These are phyloP conservation scores for Chaetomium tenue DNA, from an alignment of 495 filamentous ascomycete genomes.

Conservation along the genomic window DNA sequence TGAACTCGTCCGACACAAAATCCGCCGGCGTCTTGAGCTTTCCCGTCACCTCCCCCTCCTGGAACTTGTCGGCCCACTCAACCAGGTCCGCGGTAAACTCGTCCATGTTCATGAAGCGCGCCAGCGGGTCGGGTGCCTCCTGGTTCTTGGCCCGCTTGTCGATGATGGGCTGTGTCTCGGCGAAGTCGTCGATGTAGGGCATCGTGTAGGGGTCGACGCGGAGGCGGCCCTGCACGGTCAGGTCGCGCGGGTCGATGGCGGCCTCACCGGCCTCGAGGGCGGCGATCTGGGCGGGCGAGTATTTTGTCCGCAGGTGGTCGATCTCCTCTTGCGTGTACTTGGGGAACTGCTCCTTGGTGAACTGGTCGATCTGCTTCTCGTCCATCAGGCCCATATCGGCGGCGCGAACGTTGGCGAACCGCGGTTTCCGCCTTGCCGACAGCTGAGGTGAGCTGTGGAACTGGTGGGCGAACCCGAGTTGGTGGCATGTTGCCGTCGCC, in stretches of 20 bases:
- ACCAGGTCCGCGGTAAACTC: slow-evolving; percentile 56
- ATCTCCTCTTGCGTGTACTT: slow-evolving; percentile 70
- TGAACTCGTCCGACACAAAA: slow-evolving; percentile 40
- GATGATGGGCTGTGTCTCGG: slow-evolving; percentile 68
- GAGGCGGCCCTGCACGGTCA: slow-evolving; percentile 66
- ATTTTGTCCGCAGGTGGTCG: slow-evolving; percentile 58
- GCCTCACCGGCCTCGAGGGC: slow-evolving; percentile 84
- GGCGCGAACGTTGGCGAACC: slow-evolving; percentile 47
- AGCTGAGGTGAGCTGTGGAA: slow-evolving; percentile 50
- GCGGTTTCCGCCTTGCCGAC: slow-evolving; percentile 38
- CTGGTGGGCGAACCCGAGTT: slow-evolving; percentile 21
- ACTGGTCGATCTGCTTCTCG: slow-evolving; percentile 42
- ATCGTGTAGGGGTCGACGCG: slow-evolving; percentile 69
- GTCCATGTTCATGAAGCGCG: slow-evolving; percentile 63
- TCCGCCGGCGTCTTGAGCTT: slow-evolving; percentile 40
- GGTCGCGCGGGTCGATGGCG: slow-evolving; percentile 73
- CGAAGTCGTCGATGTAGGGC: slow-evolving; percentile 84
- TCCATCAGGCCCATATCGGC: slow-evolving; percentile 44
- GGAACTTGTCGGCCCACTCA: slow-evolving; percentile 39
- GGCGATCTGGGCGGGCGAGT: slow-evolving; percentile 76
- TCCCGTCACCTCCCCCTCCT: slow-evolving; percentile 27
- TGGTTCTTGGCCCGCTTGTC: slow-evolving; percentile 52
- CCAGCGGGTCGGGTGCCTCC: slow-evolving; percentile 53
- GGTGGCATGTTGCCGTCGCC: slow-evolving; percentile 17
- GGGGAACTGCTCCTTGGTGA: slow-evolving; percentile 51